Evolutionary conservation across 2,329 filamentous ascomycete species (phyloP).

Genomic region (Alternaria novae-zelandiae): DNA sequence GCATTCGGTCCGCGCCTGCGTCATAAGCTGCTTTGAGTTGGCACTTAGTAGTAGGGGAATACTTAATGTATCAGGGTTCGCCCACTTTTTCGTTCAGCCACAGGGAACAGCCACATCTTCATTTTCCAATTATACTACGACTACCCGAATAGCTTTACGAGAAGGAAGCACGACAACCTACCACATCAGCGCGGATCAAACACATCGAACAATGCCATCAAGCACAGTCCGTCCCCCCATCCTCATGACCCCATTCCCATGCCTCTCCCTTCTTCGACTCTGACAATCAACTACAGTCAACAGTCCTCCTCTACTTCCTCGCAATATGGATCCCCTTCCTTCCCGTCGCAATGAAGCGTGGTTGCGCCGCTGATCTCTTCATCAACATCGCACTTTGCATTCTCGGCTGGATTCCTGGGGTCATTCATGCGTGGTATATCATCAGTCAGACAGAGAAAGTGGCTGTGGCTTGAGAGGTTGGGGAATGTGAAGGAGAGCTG

Average conservation of each 20-base stretch:
- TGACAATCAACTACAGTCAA: too few species aligned
- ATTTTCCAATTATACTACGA: fast-evolving
- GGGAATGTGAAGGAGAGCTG: too few species aligned
- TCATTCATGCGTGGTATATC: conserved; percentile 39
- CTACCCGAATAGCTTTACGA: neutral
- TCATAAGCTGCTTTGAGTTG: conserved; percentile 11
- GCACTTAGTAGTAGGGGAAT: neutral
- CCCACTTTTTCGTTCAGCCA: neutral
- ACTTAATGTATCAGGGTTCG: neutral
- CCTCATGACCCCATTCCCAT: neutral
- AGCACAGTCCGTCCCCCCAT: conserved; percentile 10
- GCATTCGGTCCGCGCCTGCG: conserved; percentile 1
- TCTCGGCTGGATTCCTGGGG: conserved; percentile 44
- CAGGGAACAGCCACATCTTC: neutral
- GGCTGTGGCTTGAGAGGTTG: neutral
- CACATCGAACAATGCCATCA: conserved; percentile 12
- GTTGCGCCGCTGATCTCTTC: conserved; percentile 49
- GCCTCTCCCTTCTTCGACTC: too few species aligned
- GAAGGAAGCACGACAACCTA: neutral
- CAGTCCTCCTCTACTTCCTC: conserved; percentile 40
- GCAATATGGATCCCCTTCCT: conserved; percentile 48
- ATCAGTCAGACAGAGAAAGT: conserved; percentile 25
- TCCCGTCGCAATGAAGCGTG: conserved; percentile 49
- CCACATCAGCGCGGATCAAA: neutral
- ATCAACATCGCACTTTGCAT: conserved; percentile 50